Base-by-base conservation (phyloP, 2,329 filamentous ascomycete species). In the Penicillium sp. region DNA sequence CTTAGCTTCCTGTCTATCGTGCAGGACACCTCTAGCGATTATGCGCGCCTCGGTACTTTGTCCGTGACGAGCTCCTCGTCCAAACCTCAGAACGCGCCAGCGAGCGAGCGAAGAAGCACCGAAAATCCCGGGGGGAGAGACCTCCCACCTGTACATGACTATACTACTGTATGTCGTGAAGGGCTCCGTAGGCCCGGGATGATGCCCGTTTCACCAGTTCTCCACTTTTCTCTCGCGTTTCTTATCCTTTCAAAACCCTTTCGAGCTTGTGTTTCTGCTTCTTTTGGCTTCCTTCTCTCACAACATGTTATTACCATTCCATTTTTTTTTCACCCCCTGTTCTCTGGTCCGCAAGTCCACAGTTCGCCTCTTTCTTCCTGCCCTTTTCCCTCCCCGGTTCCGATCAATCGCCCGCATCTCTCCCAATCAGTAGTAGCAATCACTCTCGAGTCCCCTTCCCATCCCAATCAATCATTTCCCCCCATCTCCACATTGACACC, bases 61-160 rank as follows among this genome's bases (percentile, higher is more conserved):
- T 48, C 42, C 42, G 13, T 14, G 22, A 45, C n/a, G 19, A 45
- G 42, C 42, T 37, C 13, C 35, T 37, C 35, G 35, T 37, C 19
- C 19, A 22, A 37, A 48, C 19, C 19, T 22, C 19, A 48, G 45
- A 51, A 22, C 28, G 19, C 28, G 25, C 43, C 22, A 46, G 22
- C 22, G 43, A 46, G 25, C 43, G 6, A 51, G 28, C 48, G 48
- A 51, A 35, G 48, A 51, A 51, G 48, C 28, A 33, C n/a, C 35
- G 45, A 51, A 35, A 22, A 19, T 22, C 30, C 46, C 30, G 46
- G 46, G 30, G 35, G 46, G 46, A 30, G 11, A 26, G 19, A 22
- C 19, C 19, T 22, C 19, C 19, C 19, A 22, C 19, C 19, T 22
- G 19, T 22, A 22, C 19, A 22, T 22, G 19, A 22, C 19, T 45